These are phyloP conservation scores for Ganoderma meredithae DNA, from an alignment of 1,284 basidiomycete genomes.

Conservation along the genomic window DNA sequence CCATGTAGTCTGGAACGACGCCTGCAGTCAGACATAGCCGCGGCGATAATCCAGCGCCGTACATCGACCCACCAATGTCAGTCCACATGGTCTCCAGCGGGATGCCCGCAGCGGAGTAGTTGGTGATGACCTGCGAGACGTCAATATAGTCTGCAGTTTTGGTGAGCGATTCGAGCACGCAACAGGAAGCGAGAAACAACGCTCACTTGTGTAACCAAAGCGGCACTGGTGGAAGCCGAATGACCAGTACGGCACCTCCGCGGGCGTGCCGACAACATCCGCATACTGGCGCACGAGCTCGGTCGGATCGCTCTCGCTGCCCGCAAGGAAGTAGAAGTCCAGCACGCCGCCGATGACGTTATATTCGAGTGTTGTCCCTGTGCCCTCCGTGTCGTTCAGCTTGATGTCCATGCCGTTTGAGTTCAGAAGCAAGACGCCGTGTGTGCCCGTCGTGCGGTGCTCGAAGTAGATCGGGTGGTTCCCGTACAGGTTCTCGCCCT, in stretches of 20 bases:
- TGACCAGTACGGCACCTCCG: constrained; percentile 75
- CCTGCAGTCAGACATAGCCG: background rate
- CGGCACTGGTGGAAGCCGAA: constrained; percentile 79
- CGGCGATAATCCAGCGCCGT: too few relatives aligned
- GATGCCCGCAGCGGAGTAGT: constrained; percentile 65
- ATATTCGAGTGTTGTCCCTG: constrained; percentile 64
- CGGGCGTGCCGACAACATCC: constrained; percentile 64
- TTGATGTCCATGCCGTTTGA: constrained; percentile 82
- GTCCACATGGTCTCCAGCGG: constrained; percentile 83
- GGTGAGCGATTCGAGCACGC: background rate
- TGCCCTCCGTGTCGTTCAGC: constrained; percentile 52
- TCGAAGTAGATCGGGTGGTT: constrained; percentile 78
- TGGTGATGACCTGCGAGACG: constrained; percentile 65
- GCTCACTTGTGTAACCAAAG: constrained; percentile 66
- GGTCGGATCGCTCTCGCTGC: constrained; percentile 65
- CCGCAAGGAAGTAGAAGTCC: constrained; percentile 80
- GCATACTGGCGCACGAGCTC: constrained; percentile 73
- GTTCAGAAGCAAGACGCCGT: constrained; percentile 73
- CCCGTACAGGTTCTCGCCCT: constrained; percentile 68
- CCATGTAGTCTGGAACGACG: constrained; percentile 69
- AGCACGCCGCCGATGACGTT: constrained; percentile 75
- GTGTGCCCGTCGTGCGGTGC: constrained; percentile 67
- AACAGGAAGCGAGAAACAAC: constrained; percentile 4
- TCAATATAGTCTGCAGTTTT: constrained; percentile 60
- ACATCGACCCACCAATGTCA: constrained; percentile 60